Base-by-base conservation (phyloP, 2,329 filamentous ascomycete genomes). In the Fusarium domesticum region DNA sequence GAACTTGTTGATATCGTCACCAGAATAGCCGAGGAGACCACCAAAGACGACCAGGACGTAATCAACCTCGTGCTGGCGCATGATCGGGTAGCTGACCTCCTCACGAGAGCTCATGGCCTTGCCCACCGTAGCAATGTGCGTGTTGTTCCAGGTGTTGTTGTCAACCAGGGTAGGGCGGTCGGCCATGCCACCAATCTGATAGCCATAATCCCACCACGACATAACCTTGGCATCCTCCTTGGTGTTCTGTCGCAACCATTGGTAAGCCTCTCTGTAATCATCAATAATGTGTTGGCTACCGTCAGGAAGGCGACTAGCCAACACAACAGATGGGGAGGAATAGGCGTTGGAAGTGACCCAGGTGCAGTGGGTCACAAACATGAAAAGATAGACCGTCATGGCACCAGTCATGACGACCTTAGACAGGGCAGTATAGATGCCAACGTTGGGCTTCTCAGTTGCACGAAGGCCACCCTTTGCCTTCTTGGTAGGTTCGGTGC, bases 61-160 rank as follows among this genome's bases (percentile, higher is more conserved):
- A 70, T 98, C 92, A 3, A 98, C 93, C 70, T 98, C 93, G 64
- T 98, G 93, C 70, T 97, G 89, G 56, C 91, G 87, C 81, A 98
- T 92, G 65, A 98, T 98, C 3, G 90, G 89, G 70, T 98, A 98
- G 73, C 90, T 96, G 70, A 97, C 91, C 69, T 98, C 95, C 70
- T 98, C 93, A 35, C 88, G 79, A 6, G 91, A 96, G 72, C 87
- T 93, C 93, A 98, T 97, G 33, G 93, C 93, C 75, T 98, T 98
- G 63, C 93, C 93, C 46, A 98, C 93, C 12, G 93, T 98, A 41
- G 93, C 93, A 70, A 98, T 98, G 68, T 98, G 93, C 6, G 93
- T 98, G 75, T 98, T 98, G 77, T 98, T 98, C 93, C 93, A 98
- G 2, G 93, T 98, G 74, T 98, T 98, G 77, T 98, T 98, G 76